Conservation (phyloP, 371 early-diverging fungal species). For the Funneliformis caledonium region DNA sequence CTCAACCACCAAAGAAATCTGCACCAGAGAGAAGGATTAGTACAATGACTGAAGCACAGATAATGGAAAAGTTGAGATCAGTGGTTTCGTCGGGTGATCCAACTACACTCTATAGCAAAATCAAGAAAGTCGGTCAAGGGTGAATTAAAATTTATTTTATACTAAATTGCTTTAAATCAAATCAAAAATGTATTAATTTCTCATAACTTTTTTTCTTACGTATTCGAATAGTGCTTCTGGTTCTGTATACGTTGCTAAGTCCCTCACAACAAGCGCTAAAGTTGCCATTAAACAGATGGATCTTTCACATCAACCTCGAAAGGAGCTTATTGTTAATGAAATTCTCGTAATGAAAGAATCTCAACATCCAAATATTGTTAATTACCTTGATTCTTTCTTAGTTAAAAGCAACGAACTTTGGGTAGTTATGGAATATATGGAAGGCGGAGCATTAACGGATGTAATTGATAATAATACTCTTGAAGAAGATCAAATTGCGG, state of each 20-base stretch:
- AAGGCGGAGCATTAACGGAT: slow-evolving; percentile 96
- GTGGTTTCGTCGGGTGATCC: slow-evolving; percentile 92
- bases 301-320: slow-evolving; percentile 87
- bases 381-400: slow-evolving; percentile 90
- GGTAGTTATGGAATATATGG: slow-evolving; percentile 99
- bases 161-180: not conserved
- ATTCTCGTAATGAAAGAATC: slow-evolving; percentile 95
- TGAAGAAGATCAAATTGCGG: slow-evolving; percentile 90
- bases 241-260: slow-evolving; percentile 88
- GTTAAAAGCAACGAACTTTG: slow-evolving; percentile 84
- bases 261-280: slow-evolving; percentile 65
- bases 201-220: not conserved
- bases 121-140: slow-evolving; percentile 97
- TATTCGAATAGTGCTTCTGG: slow-evolving; percentile 84
- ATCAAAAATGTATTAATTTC: not conserved
- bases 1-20: slow-evolving; percentile 55
- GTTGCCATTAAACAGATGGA: slow-evolving; percentile 99
- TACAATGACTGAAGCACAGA: slow-evolving; percentile 87
- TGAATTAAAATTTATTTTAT: slow-evolving; percentile 46
- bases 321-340: slow-evolving; percentile 95
- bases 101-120: slow-evolving; percentile 79
- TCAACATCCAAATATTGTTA: slow-evolving; percentile 94
- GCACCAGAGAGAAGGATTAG: slow-evolving; percentile 71
- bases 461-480: slow-evolving; percentile 93
- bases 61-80: slow-evolving; percentile 85